These are phyloP conservation scores for Dendrobium huoshanense DNA, from an alignment of 106 monocot genomes.

Conservation along the genomic window DNA sequence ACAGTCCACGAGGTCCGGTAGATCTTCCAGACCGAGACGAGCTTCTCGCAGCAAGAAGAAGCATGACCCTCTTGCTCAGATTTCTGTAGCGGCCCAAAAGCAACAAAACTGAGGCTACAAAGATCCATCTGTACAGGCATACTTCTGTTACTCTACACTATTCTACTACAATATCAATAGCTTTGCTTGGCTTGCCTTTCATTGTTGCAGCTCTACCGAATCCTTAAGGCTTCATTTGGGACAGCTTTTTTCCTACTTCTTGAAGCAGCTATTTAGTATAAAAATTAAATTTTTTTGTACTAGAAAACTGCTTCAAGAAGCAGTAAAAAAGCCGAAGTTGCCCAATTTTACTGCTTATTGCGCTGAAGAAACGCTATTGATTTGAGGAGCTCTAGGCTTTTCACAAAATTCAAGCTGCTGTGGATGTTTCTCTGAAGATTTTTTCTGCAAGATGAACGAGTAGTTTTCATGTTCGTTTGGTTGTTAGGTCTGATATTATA, in stretches of 20 bases:
- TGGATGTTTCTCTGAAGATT: neutral
- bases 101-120: slow-evolving; percentile 19
- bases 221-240: too few species aligned
- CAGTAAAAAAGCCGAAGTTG: too few species aligned
- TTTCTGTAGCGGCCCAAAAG: slow-evolving; percentile 8
- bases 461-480: too few species aligned
- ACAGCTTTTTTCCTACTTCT: too few species aligned
- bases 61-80: slow-evolving; percentile 22
- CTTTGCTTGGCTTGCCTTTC: neutral
- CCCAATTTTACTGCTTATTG: too few species aligned
- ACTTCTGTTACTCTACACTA: neutral
- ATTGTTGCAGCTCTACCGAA: neutral
- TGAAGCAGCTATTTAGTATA: too few species aligned
- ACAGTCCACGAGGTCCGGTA: slow-evolving; percentile 14
- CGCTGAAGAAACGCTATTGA: neutral
- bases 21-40: slow-evolving; percentile 46
- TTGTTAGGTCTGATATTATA: too few species aligned
- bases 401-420: neutral
- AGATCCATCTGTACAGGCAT: slow-evolving; percentile 4
- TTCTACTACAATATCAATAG: neutral
- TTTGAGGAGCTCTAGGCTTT: neutral
- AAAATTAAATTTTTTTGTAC: too few species aligned
- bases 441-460: too few species aligned
- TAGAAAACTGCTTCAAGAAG: too few species aligned
- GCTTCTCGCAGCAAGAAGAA: slow-evolving; percentile 50